phyloP scores from a whole-genome alignment of 768 basidiomycete genomes.

The Mycena kentingensis region DNA sequence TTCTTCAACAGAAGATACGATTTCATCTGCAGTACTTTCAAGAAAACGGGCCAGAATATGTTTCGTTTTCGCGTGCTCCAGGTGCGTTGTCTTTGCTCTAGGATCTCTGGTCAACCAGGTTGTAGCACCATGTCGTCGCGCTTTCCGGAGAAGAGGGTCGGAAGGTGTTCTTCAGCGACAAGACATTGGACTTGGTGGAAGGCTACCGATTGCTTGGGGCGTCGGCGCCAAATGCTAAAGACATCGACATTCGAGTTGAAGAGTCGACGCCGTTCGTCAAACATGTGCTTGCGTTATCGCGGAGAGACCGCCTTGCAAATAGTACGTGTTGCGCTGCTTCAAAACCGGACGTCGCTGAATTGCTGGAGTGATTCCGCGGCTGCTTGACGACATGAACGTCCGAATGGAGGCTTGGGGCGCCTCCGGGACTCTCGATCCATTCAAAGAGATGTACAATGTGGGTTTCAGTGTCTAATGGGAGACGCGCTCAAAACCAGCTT shows the following conservation, averaged over 20 bases:
- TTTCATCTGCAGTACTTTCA: conserved; percentile 30
- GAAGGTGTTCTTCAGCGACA: conserved; percentile 28
- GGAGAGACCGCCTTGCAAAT: conserved; percentile 9
- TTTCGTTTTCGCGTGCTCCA: conserved; percentile 35
- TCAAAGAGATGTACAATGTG: conserved; percentile 29
- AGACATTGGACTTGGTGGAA: conserved; percentile 22
- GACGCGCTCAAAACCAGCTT: not conserved
- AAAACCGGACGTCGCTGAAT: not conserved
- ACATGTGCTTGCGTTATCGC: conserved; percentile 10
- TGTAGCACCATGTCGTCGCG: conserved; percentile 27
- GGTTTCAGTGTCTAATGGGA: not conserved
- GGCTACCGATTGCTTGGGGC: conserved; percentile 30
- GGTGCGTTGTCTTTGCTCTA: conserved; percentile 14
- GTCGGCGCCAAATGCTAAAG: conserved; percentile 19
- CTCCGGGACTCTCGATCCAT: conserved; percentile 28
- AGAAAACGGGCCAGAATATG: conserved; percentile 25
- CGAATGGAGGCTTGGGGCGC: conserved; percentile 28
- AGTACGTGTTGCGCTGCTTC: not conserved
- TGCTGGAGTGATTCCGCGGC: conserved; percentile 24
- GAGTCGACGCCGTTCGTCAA: not conserved
- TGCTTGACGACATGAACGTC: conserved; percentile 28
- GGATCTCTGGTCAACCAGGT: not conserved
- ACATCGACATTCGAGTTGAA: conserved; percentile 21
- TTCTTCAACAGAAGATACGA: conserved; percentile 35
- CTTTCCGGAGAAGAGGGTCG: conserved; percentile 28